phyloP scores from a whole-genome alignment of 768 basidiomycete species.

The Suillus brevipes region DNA sequence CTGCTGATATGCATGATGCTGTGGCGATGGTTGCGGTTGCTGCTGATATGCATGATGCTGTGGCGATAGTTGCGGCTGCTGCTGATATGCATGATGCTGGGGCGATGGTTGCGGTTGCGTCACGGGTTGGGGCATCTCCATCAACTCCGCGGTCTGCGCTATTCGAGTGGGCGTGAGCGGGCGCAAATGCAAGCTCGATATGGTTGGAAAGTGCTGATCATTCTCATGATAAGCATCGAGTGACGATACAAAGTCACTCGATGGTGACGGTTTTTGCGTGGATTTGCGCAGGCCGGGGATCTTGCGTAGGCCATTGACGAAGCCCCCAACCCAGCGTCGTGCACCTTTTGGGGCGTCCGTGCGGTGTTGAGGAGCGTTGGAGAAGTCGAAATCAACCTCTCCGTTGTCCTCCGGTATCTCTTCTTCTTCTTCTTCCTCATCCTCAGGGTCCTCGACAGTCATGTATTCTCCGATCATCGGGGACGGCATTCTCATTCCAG shows the following conservation, averaged over 20 bases:
- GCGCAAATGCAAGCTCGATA: conserved; percentile 7
- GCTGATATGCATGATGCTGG: background rate
- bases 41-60: too few relatives aligned
- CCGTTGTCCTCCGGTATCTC: conserved; percentile 10
- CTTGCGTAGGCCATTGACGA: conserved; percentile 37
- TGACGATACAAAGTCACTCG: background rate
- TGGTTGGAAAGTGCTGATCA: background rate
- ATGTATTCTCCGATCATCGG: conserved; percentile 32
- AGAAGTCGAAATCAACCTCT: conserved; percentile 3
- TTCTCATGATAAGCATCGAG: background rate
- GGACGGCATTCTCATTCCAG: conserved; percentile 22
- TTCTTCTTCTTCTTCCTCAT: conserved; percentile 7
- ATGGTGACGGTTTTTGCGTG: background rate
- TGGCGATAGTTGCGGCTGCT: too few relatives aligned
- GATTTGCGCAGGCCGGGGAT: conserved; percentile 17
- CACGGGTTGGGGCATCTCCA: conserved; percentile 4
- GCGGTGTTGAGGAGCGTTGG: background rate
- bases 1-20: background rate
- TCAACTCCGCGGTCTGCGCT: conserved; percentile 8
- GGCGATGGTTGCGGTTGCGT: background rate
- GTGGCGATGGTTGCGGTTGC: background rate
- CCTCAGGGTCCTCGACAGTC: conserved; percentile 22
- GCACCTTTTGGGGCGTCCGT: conserved; percentile 8
- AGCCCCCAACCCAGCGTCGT: conserved; percentile 26
- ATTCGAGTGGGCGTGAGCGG: conserved; percentile 8